Conservation (phyloP, 176 grass and related monocot genomes). For the Cenchrus purpureus region DNA sequence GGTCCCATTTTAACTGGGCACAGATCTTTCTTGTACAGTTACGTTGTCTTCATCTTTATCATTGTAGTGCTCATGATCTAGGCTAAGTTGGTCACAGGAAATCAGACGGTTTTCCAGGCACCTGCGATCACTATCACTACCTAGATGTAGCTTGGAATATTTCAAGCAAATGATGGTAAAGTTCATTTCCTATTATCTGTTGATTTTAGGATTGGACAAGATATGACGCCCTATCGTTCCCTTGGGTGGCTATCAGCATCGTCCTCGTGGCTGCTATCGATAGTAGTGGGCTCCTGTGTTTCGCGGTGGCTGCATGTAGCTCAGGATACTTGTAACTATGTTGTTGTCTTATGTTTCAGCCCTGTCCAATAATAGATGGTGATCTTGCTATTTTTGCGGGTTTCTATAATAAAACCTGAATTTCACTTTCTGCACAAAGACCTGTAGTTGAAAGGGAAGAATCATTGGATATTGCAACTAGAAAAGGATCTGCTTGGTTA, state of each 20-base stretch:
- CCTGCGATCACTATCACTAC: slow-evolving; percentile 6
- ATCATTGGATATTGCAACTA: background rate
- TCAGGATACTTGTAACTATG: background rate
- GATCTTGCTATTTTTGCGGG: background rate
- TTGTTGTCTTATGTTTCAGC: background rate
- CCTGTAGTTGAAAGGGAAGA: slow-evolving; percentile 1
- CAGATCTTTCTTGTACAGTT: background rate
- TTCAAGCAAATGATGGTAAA: slow-evolving; percentile 20
- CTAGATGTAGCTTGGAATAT: slow-evolving; percentile 16
- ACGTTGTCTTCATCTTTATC: background rate
- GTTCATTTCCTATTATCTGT: background rate
- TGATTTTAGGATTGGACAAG: slow-evolving; percentile 34
- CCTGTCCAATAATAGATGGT: slow-evolving; percentile 11
- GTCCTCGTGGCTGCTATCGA: slow-evolving; percentile 26
- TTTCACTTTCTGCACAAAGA: slow-evolving; percentile 40
- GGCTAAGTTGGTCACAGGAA: background rate
- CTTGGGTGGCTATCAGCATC: slow-evolving; percentile 36
- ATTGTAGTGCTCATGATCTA: slow-evolving; percentile 15
- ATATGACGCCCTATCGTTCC: background rate
- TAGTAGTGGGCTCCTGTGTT: slow-evolving; percentile 9
- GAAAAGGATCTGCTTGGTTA: background rate
- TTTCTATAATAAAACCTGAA: slow-evolving; percentile 1
- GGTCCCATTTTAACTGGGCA: background rate
- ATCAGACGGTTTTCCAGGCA: background rate
- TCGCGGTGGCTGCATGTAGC: background rate